Evolutionary conservation across 2,329 filamentous ascomycete species (phyloP).

Genomic region (Bipolaris victoriae): DNA sequence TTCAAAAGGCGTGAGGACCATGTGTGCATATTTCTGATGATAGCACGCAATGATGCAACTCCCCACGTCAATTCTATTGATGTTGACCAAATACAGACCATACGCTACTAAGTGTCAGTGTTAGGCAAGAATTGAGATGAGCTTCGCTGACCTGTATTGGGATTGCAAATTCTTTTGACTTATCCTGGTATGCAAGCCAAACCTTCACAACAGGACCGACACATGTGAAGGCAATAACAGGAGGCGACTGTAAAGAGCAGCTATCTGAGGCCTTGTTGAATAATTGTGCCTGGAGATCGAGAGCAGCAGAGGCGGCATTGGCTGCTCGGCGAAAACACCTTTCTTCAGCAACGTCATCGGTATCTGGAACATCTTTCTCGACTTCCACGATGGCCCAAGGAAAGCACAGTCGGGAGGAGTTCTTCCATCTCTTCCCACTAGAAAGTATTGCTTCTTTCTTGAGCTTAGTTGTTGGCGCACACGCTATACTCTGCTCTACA

Average conservation of each 20-base stretch:
- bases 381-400: slow-evolving; percentile 20
- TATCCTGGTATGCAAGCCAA: slow-evolving; percentile 14
- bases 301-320: slow-evolving; percentile 16
- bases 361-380: neutral
- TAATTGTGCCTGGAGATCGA: slow-evolving; percentile 12
- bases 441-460: neutral
- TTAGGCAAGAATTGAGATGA: neutral
- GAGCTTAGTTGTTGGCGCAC: slow-evolving; percentile 12
- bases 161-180: neutral
- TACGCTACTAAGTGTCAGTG: slow-evolving; percentile 7
- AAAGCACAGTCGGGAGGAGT: slow-evolving; percentile 9
- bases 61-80: slow-evolving; percentile 13
- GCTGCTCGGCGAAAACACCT: slow-evolving; percentile 19
- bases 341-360: neutral
- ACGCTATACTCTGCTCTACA: neutral
- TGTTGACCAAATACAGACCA: slow-evolving; percentile 17
- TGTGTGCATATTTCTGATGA: slow-evolving; percentile 18
- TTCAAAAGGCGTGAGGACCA: slow-evolving; percentile 16
- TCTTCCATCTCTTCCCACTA: neutral
- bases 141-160: slow-evolving; percentile 3
- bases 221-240: slow-evolving; percentile 15
- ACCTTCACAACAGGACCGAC: slow-evolving; percentile 17
- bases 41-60: slow-evolving; percentile 7
- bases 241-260: neutral
- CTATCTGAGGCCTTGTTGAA: neutral